Percentiles rank a stretch among this genome's conserved stretches.
phyloP scores from a whole-genome alignment of 306 rosid genomes.

The Erythrophleum fordii region DNA sequence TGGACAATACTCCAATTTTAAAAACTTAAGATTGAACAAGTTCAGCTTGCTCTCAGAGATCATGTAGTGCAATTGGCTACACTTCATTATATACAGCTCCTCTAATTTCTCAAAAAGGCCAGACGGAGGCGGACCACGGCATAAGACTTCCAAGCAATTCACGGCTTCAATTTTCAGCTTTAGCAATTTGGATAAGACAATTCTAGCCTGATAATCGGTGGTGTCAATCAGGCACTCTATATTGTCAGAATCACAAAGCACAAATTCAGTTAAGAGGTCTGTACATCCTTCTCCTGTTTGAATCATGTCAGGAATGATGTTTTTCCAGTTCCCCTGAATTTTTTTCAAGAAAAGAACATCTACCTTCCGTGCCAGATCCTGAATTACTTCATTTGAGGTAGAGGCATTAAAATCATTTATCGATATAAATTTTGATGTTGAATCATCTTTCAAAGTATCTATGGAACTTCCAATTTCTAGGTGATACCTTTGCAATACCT shows the following conservation, averaged over 20 bases:
- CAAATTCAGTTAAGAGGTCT: background rate
- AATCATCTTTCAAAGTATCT: background rate
- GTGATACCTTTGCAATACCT: background rate
- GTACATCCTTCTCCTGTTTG: background rate
- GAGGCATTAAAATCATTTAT: background rate
- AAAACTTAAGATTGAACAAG: background rate
- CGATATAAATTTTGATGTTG: background rate
- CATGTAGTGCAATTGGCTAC: background rate
- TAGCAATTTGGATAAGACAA: background rate
- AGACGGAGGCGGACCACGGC: background rate
- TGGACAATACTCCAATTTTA: constrained; percentile 6
- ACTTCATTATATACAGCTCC: background rate
- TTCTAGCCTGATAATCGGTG: background rate
- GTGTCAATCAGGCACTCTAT: background rate
- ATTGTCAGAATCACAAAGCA: background rate
- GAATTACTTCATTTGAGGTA: background rate
- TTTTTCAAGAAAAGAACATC: background rate
- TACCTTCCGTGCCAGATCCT: background rate
- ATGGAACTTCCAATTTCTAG: background rate
- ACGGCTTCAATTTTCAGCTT: background rate
- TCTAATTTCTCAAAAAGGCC: constrained; percentile 1
- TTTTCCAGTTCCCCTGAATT: background rate
- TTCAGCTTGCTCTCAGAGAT: background rate
- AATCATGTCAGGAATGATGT: background rate
- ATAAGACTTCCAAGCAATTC: background rate